phyloP scores from a whole-genome alignment of 2,329 filamentous ascomycete genomes.

The Diaporthe citri region DNA sequence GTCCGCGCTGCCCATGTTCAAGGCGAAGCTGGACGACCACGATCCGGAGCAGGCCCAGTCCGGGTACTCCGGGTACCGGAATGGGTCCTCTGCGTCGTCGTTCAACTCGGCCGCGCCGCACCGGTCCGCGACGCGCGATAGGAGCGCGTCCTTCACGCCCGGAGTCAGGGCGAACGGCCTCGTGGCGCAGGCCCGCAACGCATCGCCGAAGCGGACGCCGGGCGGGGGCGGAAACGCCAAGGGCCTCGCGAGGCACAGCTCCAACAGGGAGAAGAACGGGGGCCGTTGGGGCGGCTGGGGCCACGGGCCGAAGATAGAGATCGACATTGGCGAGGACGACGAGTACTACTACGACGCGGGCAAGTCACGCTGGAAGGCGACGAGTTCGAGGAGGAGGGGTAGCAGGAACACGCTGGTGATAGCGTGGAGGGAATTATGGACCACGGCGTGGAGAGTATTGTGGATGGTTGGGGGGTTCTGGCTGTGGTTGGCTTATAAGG shows the following conservation, averaged over 20 bases:
- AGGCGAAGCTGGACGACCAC: constrained; percentile 65
- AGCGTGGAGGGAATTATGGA: constrained; percentile 71
- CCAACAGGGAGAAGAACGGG: constrained; percentile 51
- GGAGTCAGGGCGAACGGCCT: constrained; percentile 41
- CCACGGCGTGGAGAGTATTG: constrained; percentile 71
- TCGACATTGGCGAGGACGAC: constrained; percentile 60
- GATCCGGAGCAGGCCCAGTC: constrained; percentile 49
- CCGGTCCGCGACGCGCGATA: constrained; percentile 44
- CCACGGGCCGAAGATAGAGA: constrained; percentile 64
- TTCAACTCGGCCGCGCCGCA: constrained; percentile 46
- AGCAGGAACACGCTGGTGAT: constrained; percentile 56
- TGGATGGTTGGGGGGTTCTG: constrained; percentile 76
- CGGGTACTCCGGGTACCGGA: constrained; percentile 43
- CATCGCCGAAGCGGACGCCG: constrained; percentile 43
- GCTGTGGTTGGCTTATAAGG: constrained; percentile 74
- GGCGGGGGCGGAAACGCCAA: constrained; percentile 47
- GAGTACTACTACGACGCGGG: constrained; percentile 59
- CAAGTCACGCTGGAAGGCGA: constrained; percentile 52
- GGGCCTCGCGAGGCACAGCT: constrained; percentile 56
- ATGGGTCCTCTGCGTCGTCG: constrained; percentile 51
- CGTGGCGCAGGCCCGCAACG: constrained; percentile 43
- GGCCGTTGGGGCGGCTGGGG: constrained; percentile 38
- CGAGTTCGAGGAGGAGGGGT: constrained; percentile 36
- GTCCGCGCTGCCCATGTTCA: constrained; percentile 60
- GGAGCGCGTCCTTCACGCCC: constrained; percentile 43